Base-by-base conservation (phyloP, 371 early-diverging fungal genomes). In the Umbelopsis sp. region DNA sequence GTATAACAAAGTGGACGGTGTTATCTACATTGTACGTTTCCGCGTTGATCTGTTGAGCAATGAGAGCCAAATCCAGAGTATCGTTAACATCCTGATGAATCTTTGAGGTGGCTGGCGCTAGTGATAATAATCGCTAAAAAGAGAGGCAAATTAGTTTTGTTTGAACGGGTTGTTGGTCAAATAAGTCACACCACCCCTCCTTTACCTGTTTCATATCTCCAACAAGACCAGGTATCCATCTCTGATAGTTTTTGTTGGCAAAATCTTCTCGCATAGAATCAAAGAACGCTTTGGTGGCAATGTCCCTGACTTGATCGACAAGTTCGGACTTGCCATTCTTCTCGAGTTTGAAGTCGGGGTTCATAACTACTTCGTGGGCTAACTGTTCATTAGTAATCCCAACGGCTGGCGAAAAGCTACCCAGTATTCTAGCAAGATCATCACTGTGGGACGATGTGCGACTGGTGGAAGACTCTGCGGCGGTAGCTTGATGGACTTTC, bases 301-400 rank as follows among this genome's bases (percentile, higher is more conserved):
- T 79, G 10, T 69, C 64, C 4, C 76, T 75, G 10, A 92, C 84
- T 35, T 76, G 77, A n/a, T 80, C 81, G 57, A 89, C 89, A n/a
- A 91, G 69, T 2, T 74, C 79, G 22, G 75, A 70, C 10, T 76
- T 74, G 3, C 45, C 44, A 8, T 65, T 65, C 65, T 77, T 78
- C 50, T 76, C 63, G 16, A 93, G 66, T 44, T 82, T 74, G 72
- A 92, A 94, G 22, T 92, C 87, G 8, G 93, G 94, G 71, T 93
- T 86, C 75, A 93, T 69, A 63, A 92, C 82, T 44, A 94, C 72
- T 74, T 94, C 93, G 74, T 94, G 94, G 0, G 92, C 92, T 53
- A 94, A 73, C 72, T 89, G 81, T 37, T 89, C 89, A 72, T 92
- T 93, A 20, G 83, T 80, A 50, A 72, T 66, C 44, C 71, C 72